Evolutionary conservation across 2,329 filamentous ascomycete species (phyloP).

Genomic region (Colletotrichum sp.): DNA sequence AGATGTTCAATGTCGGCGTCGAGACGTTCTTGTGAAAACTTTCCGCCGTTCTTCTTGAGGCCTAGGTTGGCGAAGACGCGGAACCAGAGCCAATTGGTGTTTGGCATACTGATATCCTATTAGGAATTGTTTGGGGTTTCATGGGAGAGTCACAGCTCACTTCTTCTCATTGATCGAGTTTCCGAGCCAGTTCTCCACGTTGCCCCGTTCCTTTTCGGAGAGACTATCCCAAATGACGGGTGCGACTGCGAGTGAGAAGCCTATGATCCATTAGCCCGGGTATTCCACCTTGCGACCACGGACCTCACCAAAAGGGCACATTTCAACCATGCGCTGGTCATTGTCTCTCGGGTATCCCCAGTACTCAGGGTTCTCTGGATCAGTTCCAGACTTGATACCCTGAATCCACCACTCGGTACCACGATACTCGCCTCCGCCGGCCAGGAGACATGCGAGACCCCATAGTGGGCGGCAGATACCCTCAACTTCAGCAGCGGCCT

Average conservation of each 20-base stretch:
- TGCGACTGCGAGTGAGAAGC: constrained; percentile 76
- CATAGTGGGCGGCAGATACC: constrained; percentile 78
- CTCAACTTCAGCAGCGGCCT: constrained; percentile 78
- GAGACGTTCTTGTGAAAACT: constrained; percentile 71
- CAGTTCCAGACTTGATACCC: constrained; percentile 73
- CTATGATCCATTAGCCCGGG: constrained; percentile 27
- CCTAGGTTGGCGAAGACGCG: constrained; percentile 84
- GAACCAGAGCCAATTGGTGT: constrained; percentile 79
- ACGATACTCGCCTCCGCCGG: constrained; percentile 69
- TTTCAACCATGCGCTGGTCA: constrained; percentile 86
- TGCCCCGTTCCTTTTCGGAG: constrained; percentile 63
- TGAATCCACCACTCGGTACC: constrained; percentile 71
- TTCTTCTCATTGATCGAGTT: constrained; percentile 81
- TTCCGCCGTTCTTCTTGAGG: constrained; percentile 75
- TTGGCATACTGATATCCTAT: constrained; percentile 65
- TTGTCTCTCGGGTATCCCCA: constrained; percentile 80
- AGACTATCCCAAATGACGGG: constrained; percentile 70
- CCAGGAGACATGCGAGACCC: constrained; percentile 74
- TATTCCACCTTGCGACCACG: no score
- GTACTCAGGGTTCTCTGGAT: constrained; percentile 73
- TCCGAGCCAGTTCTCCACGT: constrained; percentile 75
- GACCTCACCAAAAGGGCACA: constrained; percentile 71
- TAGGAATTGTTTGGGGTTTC: background rate
- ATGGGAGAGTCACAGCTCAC: constrained; percentile 34
- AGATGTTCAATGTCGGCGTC: constrained; percentile 79